Conservation (phyloP, 2,329 filamentous ascomycete species). For the Rhynchosporium graminicola region DNA sequence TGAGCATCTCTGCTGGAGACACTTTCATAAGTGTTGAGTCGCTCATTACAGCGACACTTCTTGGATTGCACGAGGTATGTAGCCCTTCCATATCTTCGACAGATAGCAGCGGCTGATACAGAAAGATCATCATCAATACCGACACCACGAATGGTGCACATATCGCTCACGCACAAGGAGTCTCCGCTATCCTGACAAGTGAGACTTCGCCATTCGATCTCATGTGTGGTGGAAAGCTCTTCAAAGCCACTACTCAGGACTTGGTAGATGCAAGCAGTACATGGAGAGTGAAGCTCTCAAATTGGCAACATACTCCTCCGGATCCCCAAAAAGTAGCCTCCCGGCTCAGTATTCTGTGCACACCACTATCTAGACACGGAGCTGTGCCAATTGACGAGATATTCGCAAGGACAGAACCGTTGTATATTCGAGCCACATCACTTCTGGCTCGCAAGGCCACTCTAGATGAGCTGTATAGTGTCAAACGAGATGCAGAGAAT, state of each 20-base stretch:
- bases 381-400: conserved; percentile 3
- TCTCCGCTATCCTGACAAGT: conserved; percentile 3
- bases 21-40: conserved; percentile 12
- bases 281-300: not conserved
- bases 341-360: conserved; percentile 1
- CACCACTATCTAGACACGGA: not conserved
- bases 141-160: conserved; percentile 3
- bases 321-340: not conserved
- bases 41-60: conserved; percentile 7
- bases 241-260: not conserved
- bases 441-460: conserved; percentile 1
- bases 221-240: conserved; percentile 1
- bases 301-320: conserved; percentile 8
- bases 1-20: conserved; percentile 5
- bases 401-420: conserved; percentile 5
- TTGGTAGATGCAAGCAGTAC: too few relatives aligned
- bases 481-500: not conserved
- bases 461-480: not conserved
- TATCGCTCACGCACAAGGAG: conserved; percentile 10
- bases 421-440: not conserved
- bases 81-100: not conserved
- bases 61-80: conserved; percentile 4
- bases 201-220: conserved; percentile 5
- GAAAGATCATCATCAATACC: conserved; percentile 7
- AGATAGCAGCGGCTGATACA: not conserved